Conservation (phyloP, 192 early-diverging fungal genomes). For the Umbelopsis isabellina region DNA sequence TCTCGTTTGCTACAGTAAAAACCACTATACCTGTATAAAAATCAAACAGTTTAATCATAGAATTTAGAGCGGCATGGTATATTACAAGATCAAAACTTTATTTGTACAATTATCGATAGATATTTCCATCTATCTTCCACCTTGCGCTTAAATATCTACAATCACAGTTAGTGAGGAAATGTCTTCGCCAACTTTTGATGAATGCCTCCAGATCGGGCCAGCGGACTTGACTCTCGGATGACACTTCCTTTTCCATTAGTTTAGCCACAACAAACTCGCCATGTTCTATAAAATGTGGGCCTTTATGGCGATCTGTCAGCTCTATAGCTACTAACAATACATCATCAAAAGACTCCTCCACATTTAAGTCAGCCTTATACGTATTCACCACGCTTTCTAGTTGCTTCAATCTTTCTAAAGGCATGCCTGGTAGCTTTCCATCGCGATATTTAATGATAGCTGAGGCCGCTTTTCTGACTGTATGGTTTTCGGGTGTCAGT, state of each 20-base stretch:
- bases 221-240: not conserved
- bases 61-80: too few species aligned
- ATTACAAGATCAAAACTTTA: not conserved
- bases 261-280: slow-evolving; percentile 25
- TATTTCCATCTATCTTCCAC: slow-evolving; percentile 36
- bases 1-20: too few species aligned
- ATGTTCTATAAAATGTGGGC: slow-evolving; percentile 35
- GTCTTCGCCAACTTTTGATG: slow-evolving; percentile 36
- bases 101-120: slow-evolving; percentile 23
- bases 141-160: slow-evolving; percentile 30
- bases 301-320: slow-evolving; percentile 27
- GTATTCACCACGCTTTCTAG: not conserved
- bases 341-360: not conserved
- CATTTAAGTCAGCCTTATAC: not conserved
- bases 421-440: slow-evolving; percentile 9
- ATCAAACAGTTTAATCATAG: too few species aligned
- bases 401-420: not conserved
- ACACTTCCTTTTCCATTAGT: slow-evolving; percentile 13
- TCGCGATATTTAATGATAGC: slow-evolving; percentile 24
- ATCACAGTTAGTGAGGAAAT: slow-evolving; percentile 34
- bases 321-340: not conserved
- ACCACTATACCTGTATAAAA: too few species aligned
- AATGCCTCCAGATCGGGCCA: slow-evolving; percentile 36
- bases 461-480: slow-evolving; percentile 35
- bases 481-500: slow-evolving; percentile 19